Base-by-base conservation (phyloP, 2,329 filamentous ascomycete species). In the Trichoderma gracile region DNA sequence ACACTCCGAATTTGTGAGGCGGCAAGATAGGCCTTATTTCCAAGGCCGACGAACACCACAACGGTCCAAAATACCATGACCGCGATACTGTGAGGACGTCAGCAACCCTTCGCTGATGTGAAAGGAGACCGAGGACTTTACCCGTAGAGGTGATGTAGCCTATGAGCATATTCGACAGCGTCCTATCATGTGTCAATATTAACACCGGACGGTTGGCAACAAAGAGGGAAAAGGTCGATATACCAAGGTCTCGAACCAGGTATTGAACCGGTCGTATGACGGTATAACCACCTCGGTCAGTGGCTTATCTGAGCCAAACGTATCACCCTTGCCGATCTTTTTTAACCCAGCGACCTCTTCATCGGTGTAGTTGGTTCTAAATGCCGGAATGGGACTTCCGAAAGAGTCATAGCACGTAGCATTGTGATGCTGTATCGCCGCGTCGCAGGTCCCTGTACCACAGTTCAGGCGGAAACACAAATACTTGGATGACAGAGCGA, bases 51-150 rank as follows among this genome's bases (percentile, higher is more conserved):
- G 4, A 71, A 68, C 10, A 79, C 65, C 1, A 81, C 78, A 1
- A 69, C 63, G 0, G 66, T 60, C 81, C 81, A 83, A 63, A 80
- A 82, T 0, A 71, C 58, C 8, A 77, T 68, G 70, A 81, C 77
- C 4, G 72, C 74, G 17, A 69, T 68, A 3, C 77, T 77, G 15
- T 0, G 9, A 72, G 4, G 69, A 68, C 15, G 23, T 21, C 25
- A 47, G 30, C 15, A n/a, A n/a, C 33, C 45, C 30, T 43, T 15
- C 19, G 6, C 17, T 52, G 6, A 1, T 1, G 19, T n/a, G 3
- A 14, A 0, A 15, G 21, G 14, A 14, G 5, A 15, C 8, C 25
- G 38, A 1, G n/a, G 12, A 9, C 40, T 9, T n/a, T 70, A 79
- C 77, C 75, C 76, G 46, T 81, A 80, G 3, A 69, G 21, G 7